These are phyloP conservation scores for Cytospora chrysosperma DNA, from an alignment of 2,329 filamentous ascomycete species.

Conservation along the genomic window DNA sequence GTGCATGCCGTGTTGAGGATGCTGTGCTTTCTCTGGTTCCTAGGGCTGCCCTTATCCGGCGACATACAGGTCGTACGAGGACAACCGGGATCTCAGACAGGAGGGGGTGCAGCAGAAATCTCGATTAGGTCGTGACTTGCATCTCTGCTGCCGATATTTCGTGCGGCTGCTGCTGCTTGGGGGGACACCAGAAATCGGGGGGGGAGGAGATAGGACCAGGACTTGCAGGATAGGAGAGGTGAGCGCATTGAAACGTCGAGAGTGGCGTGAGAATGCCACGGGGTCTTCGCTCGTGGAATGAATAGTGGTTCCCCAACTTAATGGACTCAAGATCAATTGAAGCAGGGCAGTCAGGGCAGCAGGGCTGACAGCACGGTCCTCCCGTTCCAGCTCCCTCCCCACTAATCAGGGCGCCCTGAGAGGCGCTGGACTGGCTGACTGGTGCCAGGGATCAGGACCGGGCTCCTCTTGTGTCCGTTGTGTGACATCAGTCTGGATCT, in stretches of 20 bases:
- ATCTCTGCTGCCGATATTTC: neutral
- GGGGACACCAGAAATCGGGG: neutral
- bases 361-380: neutral
- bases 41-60: neutral
- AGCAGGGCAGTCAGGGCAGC: no score
- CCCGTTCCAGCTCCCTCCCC: no score
- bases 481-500: neutral
- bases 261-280: neutral
- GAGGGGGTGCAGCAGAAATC: neutral
- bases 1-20: neutral
- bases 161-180: slow-evolving; percentile 4
- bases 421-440: neutral
- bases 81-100: neutral
- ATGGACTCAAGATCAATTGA: no score
- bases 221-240: no score
- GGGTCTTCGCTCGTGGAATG: neutral
- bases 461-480: no score
- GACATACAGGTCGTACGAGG: neutral
- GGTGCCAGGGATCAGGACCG: no score
- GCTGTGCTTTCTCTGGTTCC: neutral
- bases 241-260: no score
- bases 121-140: neutral
- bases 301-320: neutral
- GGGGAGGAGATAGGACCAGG: no score
- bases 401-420: neutral